Evolutionary conservation across 2,329 filamentous ascomycete genomes (phyloP).

Genomic region (Raffaelea arxii): DNA sequence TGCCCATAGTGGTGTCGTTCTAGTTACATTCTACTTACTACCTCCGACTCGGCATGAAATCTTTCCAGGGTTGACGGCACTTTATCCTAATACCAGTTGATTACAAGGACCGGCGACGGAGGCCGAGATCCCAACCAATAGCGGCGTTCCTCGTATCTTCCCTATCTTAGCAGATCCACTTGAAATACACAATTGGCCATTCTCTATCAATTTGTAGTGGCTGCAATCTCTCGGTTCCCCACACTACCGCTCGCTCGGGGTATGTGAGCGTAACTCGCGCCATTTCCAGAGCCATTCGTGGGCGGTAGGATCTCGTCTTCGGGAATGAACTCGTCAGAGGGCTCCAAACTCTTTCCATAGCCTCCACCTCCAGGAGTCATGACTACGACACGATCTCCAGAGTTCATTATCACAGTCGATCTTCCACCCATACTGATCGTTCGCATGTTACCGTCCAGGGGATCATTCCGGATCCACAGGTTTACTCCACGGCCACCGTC

Average conservation of each 20-base stretch:
- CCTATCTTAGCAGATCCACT: no score
- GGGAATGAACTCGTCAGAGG: not conserved
- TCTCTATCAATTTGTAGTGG: not conserved
- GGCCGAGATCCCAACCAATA: no score
- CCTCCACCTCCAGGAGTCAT: constrained; percentile 53
- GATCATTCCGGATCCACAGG: constrained; percentile 4
- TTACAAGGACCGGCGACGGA: no score
- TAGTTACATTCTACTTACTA: no score
- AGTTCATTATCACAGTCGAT: constrained; percentile 48
- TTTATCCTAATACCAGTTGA: no score
- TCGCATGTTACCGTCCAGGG: not conserved
- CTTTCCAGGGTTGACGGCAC: no score
- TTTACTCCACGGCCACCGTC: constrained; percentile 11
- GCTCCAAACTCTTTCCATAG: constrained; percentile 17
- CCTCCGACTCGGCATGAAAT: no score
- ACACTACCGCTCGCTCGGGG: not conserved
- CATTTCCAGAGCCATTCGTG: not conserved
- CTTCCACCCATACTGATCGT: constrained; percentile 49
- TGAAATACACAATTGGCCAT: no score
- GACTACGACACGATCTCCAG: constrained; percentile 50
- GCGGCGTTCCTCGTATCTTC: no score
- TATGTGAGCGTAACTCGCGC: constrained; percentile 1
- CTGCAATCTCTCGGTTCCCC: not conserved
- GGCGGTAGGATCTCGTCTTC: not conserved
- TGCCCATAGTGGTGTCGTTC: no score